Evolutionary conservation across 208 protist genomes (phyloP), one percentile per base, ranked within the genome.

Genomic region (Wallacemonas sp.): DNA sequence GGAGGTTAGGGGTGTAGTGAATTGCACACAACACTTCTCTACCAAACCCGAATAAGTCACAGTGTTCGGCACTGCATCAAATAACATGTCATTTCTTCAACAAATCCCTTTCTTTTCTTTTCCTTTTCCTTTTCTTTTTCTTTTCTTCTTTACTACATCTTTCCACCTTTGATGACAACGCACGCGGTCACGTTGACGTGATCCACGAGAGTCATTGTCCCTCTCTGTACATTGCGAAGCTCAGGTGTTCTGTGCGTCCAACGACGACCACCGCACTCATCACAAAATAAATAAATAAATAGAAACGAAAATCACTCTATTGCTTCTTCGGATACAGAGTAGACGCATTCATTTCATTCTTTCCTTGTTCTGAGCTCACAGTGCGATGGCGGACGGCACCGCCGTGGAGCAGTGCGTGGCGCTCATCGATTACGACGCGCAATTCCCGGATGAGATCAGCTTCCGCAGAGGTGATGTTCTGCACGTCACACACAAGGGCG

Each of bases 401-500:
- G 59, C 27, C 2, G 64, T 78, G 45, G 84, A 92, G 68, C 78
- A 88, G 62, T 94, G 86, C 68, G 73, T 92, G 38, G 91, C 91
- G 0, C 79, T 96, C 17, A 75, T 79, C 24, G 84, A 96, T 62
- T 97, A 95, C 66, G 66, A 70, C 2, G 86, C 81, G 0, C 66
- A 67, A 3, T 36, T 54, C 8, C 26, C 51, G 1, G 86, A 93
- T 44, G 91, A 97, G 61, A 86, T 96, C 28, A 90, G 82, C 65
- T 97, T 97, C 71, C 70, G 56, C 17, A 70, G 76, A n/a, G 88
- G 87, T 12, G 94, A 93, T 49, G 70, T 96, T 21, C 91, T 96
- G 53, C 71, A 72, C 24, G 86, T 95, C n/a, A 89, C 80, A 2
- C 75, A 70, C 14, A 95, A 96, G 68, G 82, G 75, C 22, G 67